Evolutionary conservation across 768 basidiomycete species (phyloP), one percentile per base, ranked within the genome.

Genomic region (Multifurca ochricompacta): DNA sequence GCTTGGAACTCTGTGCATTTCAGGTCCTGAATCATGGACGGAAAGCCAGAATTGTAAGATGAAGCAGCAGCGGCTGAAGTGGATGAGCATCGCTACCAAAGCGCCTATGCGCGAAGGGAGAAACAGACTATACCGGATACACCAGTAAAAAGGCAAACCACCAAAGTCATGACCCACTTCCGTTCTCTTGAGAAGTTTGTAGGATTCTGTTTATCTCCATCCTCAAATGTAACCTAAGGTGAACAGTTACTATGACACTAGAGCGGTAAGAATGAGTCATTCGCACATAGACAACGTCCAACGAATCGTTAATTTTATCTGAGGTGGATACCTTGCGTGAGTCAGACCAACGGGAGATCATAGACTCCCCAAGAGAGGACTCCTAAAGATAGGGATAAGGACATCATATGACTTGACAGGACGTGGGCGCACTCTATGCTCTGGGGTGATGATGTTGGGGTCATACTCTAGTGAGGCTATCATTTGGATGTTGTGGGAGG

Each of bases 21-120:
- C 31, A 77, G 66, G 51, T 73, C 72, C 14, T 53, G 40, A 14
- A 68, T 76, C 83, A 87, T 85, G 0, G 79, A 76, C 4, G 69
- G 61, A 55, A 76, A 70, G 1, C 85, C 85, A 62, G 80, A 64
- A 23, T 74, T 77, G 62, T 79, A 85, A 0, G 79, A 70, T 3
- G 77, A 71, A 4, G 73, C 72, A 3, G 74, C 69, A 0, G 76
- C 73, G 32, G 81, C 84, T 80, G 58, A 21, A 9, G 36, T 32
- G 28, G 44, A n/a, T 19, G 25, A 35, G 11, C 8, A n/a, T 10
- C 25, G 25, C 46, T 3, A 59, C 14, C 27, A n/a, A 21, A 16
- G 30, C 6, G 9, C 13, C 14, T 9, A 51, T n/a, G n/a, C n/a
- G n/a, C n/a, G 35, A 3, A 11, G 25, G 40, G 7, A 40, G 19